Conservation (phyloP, 2,329 filamentous ascomycete genomes). For the Aspergillus tanneri region DNA sequence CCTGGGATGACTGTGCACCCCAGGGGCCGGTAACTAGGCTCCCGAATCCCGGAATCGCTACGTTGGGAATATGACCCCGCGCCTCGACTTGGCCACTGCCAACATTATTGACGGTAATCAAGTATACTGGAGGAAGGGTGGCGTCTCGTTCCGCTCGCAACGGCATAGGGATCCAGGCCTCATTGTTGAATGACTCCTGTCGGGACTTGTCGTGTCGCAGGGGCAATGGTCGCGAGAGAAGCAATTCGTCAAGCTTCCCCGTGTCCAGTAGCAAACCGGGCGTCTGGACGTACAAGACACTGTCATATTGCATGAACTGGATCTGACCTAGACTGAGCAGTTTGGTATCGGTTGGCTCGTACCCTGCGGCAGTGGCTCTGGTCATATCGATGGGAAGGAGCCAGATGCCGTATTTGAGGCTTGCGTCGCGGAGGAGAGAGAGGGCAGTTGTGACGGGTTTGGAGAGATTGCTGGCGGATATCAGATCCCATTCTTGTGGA, state of each 20-base stretch:
- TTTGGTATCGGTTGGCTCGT: conserved; percentile 36
- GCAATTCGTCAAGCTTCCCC: conserved; percentile 38
- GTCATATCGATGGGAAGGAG: conserved; percentile 44
- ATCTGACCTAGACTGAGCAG: conserved; percentile 39
- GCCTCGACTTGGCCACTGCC: conserved; percentile 36
- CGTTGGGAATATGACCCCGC: conserved; percentile 39
- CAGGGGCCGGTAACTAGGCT: conserved; percentile 31
- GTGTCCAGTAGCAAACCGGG: conserved; percentile 43
- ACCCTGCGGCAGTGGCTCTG: conserved; percentile 32
- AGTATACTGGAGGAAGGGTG: conserved; percentile 35
- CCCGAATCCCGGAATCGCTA: conserved; percentile 34
- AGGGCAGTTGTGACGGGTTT: conserved; percentile 35
- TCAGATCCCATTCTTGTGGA: conserved; percentile 46
- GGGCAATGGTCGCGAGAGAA: conserved; percentile 38
- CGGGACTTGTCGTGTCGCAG: conserved; percentile 33
- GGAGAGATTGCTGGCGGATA: conserved; percentile 23
- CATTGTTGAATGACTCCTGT: conserved; percentile 38
- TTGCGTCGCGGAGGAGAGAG: conserved; percentile 39
- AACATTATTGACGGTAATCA: conserved; percentile 40
- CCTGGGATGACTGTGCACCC: conserved; percentile 12
- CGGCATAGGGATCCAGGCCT: conserved; percentile 40
- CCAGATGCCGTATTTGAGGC: conserved; percentile 42
- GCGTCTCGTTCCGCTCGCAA: conserved; percentile 34
- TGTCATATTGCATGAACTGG: conserved; percentile 45
- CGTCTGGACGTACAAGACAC: conserved; percentile 44